Conservation (phyloP, 441 rosid genomes). For the Theobroma grandiflorum region DNA sequence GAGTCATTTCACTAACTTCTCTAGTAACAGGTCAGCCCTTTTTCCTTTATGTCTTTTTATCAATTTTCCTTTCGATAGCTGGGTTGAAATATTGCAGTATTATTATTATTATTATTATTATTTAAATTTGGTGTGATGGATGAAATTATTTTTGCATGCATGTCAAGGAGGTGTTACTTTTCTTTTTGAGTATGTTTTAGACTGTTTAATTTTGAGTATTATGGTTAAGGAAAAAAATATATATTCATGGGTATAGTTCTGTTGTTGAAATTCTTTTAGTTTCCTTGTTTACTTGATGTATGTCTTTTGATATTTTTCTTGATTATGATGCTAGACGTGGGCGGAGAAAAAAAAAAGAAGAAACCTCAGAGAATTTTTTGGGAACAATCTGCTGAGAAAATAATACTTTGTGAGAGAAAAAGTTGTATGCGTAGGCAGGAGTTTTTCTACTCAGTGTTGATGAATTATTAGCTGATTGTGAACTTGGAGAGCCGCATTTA, state of each 20-base stretch:
- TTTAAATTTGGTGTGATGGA: background rate
- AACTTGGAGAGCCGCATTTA: background rate
- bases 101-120: background rate
- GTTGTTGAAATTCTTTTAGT: background rate
- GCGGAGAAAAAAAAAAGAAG: background rate
- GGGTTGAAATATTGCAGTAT: background rate
- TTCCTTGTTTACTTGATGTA: background rate
- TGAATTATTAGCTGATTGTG: background rate
- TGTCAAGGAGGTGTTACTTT: background rate
- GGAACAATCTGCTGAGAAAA: background rate
- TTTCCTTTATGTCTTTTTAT: background rate
- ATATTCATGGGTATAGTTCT: background rate
- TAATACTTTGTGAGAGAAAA: background rate
- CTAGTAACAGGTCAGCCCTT: constrained; percentile 33
- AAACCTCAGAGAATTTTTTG: background rate
- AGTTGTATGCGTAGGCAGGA: background rate
- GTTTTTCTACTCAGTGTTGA: background rate
- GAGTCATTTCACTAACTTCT: constrained; percentile 31
- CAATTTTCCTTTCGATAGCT: background rate
- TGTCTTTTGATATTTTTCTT: background rate
- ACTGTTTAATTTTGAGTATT: background rate
- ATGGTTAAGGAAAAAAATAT: background rate
- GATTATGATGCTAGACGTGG: background rate
- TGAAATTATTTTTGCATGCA: background rate
- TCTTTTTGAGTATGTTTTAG: background rate